These are phyloP conservation scores for Blastobotrys robertii DNA, from an alignment of 805 yeast genomes.

Conservation along the genomic window DNA sequence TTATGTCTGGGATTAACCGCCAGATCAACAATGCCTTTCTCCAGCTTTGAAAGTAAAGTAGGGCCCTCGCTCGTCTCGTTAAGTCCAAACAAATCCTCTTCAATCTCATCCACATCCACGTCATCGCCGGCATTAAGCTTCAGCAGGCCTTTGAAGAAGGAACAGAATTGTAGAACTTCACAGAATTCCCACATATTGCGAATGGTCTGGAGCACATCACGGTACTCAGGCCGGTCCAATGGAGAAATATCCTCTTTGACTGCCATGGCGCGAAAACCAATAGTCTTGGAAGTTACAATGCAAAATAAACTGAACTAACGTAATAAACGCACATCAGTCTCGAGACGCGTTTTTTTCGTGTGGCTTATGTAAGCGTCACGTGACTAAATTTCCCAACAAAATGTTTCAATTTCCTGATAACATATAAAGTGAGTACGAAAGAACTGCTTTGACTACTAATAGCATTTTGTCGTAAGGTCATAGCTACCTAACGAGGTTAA, in stretches of 20 bases:
- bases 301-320: too few relatives aligned
- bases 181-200: slow-evolving; percentile 26
- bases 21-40: slow-evolving; percentile 4
- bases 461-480: too few relatives aligned
- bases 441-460: too few relatives aligned
- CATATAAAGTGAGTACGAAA: too few relatives aligned
- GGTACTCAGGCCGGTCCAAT: slow-evolving; percentile 12
- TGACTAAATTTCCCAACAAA: too few relatives aligned
- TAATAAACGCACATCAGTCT: too few relatives aligned
- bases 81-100: slow-evolving; percentile 25
- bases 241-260: neutral
- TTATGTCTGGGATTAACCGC: slow-evolving; percentile 6
- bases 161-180: slow-evolving; percentile 22
- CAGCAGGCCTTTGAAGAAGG: slow-evolving; percentile 17
- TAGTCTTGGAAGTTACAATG: too few relatives aligned
- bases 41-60: slow-evolving; percentile 8
- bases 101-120: slow-evolving; percentile 22
- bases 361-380: too few relatives aligned
- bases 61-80: slow-evolving; percentile 6
- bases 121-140: slow-evolving; percentile 19
- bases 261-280: too few relatives aligned
- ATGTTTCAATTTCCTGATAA: too few relatives aligned
- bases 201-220: slow-evolving; percentile 12
- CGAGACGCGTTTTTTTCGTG: too few relatives aligned
- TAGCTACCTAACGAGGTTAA: too few relatives aligned